Conservation (phyloP, 768 basidiomycete species). For the Exidia glandulosa region DNA sequence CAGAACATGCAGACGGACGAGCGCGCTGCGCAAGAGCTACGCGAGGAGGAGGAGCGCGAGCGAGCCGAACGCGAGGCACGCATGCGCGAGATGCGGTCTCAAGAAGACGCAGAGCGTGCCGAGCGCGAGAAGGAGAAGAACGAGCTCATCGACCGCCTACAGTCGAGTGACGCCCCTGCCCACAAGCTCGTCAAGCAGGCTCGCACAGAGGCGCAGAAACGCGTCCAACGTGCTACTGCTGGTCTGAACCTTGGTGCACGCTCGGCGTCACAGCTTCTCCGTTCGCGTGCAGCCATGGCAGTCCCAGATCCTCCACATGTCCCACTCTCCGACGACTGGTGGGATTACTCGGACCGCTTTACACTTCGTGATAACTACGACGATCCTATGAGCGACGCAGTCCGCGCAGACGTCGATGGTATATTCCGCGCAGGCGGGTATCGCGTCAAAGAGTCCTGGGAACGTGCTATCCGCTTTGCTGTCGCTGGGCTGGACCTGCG, state of each 20-base stretch:
- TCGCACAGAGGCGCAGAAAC: constrained; percentile 45
- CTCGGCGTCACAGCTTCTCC: constrained; percentile 20
- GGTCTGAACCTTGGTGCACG: neutral
- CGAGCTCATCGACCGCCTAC: constrained; percentile 72
- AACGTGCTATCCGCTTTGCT: constrained; percentile 61
- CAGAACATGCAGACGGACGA: constrained; percentile 77
- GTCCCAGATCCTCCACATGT: constrained; percentile 67
- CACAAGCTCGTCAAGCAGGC: constrained; percentile 24
- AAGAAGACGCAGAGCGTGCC: constrained; percentile 67
- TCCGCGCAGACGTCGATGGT: constrained; percentile 63
- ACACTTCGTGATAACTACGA: constrained; percentile 46
- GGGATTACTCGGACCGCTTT: constrained; percentile 63
- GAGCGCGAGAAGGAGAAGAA: constrained; percentile 61
- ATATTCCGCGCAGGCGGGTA: constrained; percentile 81
- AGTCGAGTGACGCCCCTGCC: constrained; percentile 57
- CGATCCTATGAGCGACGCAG: constrained; percentile 65
- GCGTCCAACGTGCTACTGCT: neutral
- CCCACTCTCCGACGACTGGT: constrained; percentile 65
- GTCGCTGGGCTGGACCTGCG: constrained; percentile 61
- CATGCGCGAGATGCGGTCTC: constrained; percentile 50
- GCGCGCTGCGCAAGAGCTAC: constrained; percentile 56
- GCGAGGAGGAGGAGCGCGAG: constrained; percentile 74
- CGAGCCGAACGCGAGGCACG: constrained; percentile 58
- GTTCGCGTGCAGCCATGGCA: constrained; percentile 54
- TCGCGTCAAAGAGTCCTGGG: constrained; percentile 74